Evolutionary conservation across 805 yeast species (phyloP).

Genomic region (Candida palmyrensis): DNA sequence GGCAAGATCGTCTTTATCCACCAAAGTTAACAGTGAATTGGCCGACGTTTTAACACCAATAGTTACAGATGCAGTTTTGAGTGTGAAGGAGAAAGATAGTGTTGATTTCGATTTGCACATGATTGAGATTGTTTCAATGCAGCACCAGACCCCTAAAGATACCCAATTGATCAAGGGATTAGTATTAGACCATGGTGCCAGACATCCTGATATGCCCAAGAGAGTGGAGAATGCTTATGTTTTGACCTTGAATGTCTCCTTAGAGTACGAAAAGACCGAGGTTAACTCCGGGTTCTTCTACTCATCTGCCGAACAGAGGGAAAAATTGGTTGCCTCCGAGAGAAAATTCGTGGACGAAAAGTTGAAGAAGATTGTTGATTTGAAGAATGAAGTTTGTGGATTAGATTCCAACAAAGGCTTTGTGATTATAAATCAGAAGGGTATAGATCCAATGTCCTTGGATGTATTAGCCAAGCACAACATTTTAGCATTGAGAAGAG

Average conservation of each 20-base stretch:
- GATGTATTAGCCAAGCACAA: conserved; percentile 91
- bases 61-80: conserved; percentile 91
- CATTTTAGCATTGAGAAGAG: conserved; percentile 92
- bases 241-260: conserved; percentile 84
- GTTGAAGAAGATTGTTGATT: conserved; percentile 82
- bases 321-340: conserved; percentile 88
- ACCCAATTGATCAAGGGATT: conserved; percentile 82
- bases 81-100: conserved; percentile 48
- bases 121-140: conserved; percentile 99
- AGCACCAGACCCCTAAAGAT: conserved; percentile 80
- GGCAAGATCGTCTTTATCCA: conserved; percentile 82
- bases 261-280: conserved; percentile 97
- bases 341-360: conserved; percentile 93
- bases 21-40: conserved; percentile 77
- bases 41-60: conserved; percentile 84
- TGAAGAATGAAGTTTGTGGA: conserved; percentile 89
- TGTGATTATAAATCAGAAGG: conserved; percentile 95
- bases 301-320: conserved; percentile 93
- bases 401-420: conserved; percentile 68
- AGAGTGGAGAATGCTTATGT: conserved; percentile 77
- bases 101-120: conserved; percentile 79
- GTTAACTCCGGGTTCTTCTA: conserved; percentile 95
- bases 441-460: conserved; percentile 96
- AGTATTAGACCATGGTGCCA: conserved; percentile 95
- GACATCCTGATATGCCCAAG: conserved; percentile 99